These are phyloP conservation scores for Corylus americana DNA, from an alignment of 306 rosid species.

Conservation along the genomic window DNA sequence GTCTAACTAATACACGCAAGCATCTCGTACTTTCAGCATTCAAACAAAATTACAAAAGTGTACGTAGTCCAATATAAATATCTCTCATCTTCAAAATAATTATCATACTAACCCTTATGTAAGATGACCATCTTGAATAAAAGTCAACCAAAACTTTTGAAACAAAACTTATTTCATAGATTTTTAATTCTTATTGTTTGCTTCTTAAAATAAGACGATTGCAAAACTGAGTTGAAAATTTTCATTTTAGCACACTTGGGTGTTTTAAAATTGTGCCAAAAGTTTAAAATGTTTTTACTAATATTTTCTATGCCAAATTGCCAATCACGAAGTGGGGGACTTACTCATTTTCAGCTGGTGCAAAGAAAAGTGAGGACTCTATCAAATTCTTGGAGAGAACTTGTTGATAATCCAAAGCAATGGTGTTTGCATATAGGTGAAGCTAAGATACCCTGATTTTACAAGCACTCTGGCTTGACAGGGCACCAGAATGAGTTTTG, in stretches of 20 bases:
- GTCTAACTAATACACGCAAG: no score
- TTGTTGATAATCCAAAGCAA: slow-evolving; percentile 54
- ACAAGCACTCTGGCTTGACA: slow-evolving; percentile 57
- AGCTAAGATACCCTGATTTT: slow-evolving; percentile 59
- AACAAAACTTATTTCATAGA: no score
- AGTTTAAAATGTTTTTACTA: slow-evolving; percentile 3
- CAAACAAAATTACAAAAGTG: no score
- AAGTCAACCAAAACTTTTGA: no score
- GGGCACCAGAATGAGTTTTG: slow-evolving; percentile 40
- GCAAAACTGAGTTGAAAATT: not conserved
- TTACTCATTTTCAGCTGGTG: slow-evolving; percentile 30
- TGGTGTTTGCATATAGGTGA: slow-evolving; percentile 54
- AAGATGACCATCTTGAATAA: no score
- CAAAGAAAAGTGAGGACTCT: not conserved
- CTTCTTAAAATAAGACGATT: no score
- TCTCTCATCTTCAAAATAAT: no score
- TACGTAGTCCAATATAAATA: no score
- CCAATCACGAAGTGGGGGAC: not conserved
- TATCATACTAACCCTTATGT: no score
- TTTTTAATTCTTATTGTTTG: no score
- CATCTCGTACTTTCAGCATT: no score
- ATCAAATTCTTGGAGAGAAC: slow-evolving; percentile 51
- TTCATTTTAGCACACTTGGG: slow-evolving; percentile 8
- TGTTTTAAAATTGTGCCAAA: slow-evolving; percentile 14
- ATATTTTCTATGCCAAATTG: not conserved